Evolutionary conservation across 768 basidiomycete species (phyloP).

Genomic region (Russula ochroleuca): DNA sequence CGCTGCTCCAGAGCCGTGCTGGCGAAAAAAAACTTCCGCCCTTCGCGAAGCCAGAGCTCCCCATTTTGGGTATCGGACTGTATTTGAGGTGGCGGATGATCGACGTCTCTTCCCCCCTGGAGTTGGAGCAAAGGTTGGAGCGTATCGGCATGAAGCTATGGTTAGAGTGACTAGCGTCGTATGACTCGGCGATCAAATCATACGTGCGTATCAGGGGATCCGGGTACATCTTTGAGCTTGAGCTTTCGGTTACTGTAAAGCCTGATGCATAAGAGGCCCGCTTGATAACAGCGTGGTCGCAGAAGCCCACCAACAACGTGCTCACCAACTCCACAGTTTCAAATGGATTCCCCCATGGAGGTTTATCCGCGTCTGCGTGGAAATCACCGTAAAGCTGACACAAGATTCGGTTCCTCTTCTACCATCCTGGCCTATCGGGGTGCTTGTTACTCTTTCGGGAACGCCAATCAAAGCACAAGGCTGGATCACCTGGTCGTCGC

Average conservation of each 20-base stretch:
- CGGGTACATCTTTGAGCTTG: neutral
- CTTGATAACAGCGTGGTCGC: neutral
- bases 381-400: neutral
- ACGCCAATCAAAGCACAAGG: neutral
- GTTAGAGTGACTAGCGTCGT: neutral
- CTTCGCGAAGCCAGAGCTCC: constrained; percentile 5
- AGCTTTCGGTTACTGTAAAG: neutral
- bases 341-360: neutral
- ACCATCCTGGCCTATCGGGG: neutral
- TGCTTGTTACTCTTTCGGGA: neutral
- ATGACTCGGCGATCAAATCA: neutral
- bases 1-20: neutral
- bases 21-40: neutral
- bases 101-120: neutral
- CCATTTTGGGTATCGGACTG: neutral
- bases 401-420: neutral
- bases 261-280: neutral
- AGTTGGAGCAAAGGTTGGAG: neutral
- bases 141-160: neutral
- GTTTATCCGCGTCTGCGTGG: neutral
- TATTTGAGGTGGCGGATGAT: neutral
- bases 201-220: neutral
- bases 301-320: neutral
- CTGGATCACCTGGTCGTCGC: neutral
- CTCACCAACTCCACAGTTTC: neutral